These are phyloP conservation scores for Knoxdaviesia capensis DNA, from an alignment of 2,329 filamentous ascomycete species.

Conservation along the genomic window DNA sequence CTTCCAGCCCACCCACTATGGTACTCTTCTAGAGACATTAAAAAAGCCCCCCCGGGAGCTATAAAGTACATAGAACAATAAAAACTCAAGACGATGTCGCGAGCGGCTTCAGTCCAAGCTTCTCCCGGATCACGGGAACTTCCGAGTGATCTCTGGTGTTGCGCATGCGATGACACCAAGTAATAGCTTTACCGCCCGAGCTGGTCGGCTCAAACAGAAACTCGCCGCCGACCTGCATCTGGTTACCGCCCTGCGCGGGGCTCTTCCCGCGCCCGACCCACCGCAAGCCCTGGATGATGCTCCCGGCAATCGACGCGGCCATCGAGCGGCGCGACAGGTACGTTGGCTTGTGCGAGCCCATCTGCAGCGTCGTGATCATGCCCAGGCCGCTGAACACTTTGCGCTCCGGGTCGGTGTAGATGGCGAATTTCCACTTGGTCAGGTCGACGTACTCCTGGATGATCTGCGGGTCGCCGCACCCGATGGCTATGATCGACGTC, in stretches of 20 bases:
- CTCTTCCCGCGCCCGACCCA: conserved; percentile 17
- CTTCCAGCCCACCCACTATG: no score
- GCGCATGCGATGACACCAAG: conserved; percentile 69
- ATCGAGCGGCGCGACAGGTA: conserved; percentile 40
- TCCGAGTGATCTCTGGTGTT: conserved; percentile 62
- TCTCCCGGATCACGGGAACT: conserved; percentile 41
- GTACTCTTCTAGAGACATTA: no score
- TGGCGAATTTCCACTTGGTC: conserved; percentile 48
- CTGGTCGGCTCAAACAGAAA: conserved; percentile 46
- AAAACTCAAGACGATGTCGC: no score
- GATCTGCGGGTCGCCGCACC: conserved; percentile 48
- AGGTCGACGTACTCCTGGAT: conserved; percentile 45
- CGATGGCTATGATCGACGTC: conserved; percentile 49
- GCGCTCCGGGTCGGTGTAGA: conserved; percentile 55
- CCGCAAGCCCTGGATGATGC: conserved; percentile 38
- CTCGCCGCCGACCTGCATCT: conserved; percentile 54
- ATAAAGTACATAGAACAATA: no score
- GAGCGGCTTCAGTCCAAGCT: conserved; percentile 28
- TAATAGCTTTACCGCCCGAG: conserved; percentile 37
- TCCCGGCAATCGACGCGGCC: conserved; percentile 25
- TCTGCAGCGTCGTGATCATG: conserved; percentile 42
- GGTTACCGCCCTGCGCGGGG: conserved; percentile 24
- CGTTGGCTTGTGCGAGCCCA: conserved; percentile 34
- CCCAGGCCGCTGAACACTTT: conserved; percentile 46
- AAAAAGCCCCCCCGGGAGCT: no score